Percentiles rank a stretch among this genome's conserved stretches.
phyloP scores from a whole-genome alignment of 495 filamentous ascomycete genomes.

The Aspergillus baeticus region DNA sequence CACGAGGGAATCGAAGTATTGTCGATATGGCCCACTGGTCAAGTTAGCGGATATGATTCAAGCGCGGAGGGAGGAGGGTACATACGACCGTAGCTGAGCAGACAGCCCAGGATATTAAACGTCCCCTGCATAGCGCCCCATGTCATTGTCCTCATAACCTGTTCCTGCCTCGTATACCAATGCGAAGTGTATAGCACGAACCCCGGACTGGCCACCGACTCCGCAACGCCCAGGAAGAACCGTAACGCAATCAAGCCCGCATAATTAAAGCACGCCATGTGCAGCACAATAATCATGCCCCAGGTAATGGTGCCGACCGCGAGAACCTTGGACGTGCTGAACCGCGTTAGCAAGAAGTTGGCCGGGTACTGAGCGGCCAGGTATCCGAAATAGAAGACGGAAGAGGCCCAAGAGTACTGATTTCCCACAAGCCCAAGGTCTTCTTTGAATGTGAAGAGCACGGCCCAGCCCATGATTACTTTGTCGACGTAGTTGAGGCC shows the following conservation, averaged over 20 bases:
- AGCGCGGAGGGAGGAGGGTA: too few species aligned
- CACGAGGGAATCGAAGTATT: background rate
- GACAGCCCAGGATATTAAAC: background rate
- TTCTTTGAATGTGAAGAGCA: background rate
- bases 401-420: background rate
- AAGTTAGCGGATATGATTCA: background rate
- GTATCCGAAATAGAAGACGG: background rate
- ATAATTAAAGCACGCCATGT: background rate
- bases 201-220: background rate
- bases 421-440: background rate
- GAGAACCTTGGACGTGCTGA: background rate
- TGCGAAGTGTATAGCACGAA: background rate
- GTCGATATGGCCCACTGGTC: background rate
- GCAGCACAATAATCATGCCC: background rate
- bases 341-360: background rate
- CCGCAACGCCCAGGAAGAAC: background rate
- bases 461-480: background rate
- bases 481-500: conserved; percentile 1
- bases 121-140: background rate
- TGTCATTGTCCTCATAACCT: background rate
- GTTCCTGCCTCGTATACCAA: background rate
- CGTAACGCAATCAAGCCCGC: background rate
- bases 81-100: background rate
- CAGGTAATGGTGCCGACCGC: background rate
- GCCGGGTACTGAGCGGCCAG: background rate